These are phyloP conservation scores for Dothidotthia symphoricarpi DNA, from an alignment of 2,329 filamentous ascomycete genomes.

Conservation along the genomic window DNA sequence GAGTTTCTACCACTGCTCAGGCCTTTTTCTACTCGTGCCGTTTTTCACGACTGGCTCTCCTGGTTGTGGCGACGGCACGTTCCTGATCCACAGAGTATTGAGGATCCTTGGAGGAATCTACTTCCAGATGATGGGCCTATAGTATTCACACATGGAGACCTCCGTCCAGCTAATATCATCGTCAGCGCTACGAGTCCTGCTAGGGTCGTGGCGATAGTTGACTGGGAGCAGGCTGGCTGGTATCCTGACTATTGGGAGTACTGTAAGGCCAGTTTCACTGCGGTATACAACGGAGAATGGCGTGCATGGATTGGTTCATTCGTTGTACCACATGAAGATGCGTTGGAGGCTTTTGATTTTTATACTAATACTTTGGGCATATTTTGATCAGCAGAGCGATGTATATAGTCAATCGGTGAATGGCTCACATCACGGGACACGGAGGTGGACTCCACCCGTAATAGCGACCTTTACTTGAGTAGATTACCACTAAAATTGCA, in stretches of 20 bases:
- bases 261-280: conserved; percentile 1
- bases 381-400: no score
- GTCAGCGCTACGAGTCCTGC: conserved; percentile 18
- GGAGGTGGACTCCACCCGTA: no score
- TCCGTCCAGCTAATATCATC: conserved; percentile 38
- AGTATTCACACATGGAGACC: conserved; percentile 39
- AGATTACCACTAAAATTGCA: not conserved
- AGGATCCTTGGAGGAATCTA: conserved; percentile 21
- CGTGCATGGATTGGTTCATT: conserved; percentile 4
- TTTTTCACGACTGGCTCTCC: conserved; percentile 32
- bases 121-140: conserved; percentile 30
- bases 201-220: not conserved
- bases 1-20: conserved; percentile 17
- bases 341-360: conserved; percentile 9
- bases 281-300: not conserved
- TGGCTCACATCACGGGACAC: no score
- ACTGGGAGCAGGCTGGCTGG: not conserved
- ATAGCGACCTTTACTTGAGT: no score
- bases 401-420: no score
- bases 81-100: conserved; percentile 18
- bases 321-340: conserved; percentile 1
- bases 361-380: conserved; percentile 4
- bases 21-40: conserved; percentile 8
- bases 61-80: conserved; percentile 16
- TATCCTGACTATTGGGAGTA: conserved; percentile 1